Conservation (phyloP, 805 yeast genomes). For the Wickerhamiella brachini region DNA sequence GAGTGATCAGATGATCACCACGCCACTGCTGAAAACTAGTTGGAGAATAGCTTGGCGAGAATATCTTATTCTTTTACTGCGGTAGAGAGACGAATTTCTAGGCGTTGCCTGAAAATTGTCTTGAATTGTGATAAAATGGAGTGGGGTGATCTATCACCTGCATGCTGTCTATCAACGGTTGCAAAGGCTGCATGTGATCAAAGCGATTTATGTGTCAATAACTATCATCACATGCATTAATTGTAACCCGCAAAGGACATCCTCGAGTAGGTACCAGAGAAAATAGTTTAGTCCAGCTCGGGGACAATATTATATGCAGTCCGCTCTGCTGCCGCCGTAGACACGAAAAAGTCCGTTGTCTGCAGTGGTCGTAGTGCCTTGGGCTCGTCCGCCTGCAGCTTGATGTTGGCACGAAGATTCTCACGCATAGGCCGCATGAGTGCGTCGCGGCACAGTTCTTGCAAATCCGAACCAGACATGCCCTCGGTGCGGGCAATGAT, state of each 20-base stretch:
- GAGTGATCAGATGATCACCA: not conserved
- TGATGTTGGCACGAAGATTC: constrained; percentile 49
- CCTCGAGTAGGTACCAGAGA: too few species aligned
- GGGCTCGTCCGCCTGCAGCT: constrained; percentile 22
- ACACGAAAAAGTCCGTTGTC: constrained; percentile 42
- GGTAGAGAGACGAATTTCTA: too few species aligned
- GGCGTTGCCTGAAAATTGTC: too few species aligned
- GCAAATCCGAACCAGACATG: constrained; percentile 79
- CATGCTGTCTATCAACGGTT: too few species aligned
- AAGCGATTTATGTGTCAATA: too few species aligned
- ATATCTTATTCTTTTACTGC: too few species aligned
- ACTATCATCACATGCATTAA: too few species aligned
- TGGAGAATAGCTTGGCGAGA: too few species aligned
- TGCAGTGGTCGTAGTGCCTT: constrained; percentile 46
- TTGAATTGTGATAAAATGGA: too few species aligned
- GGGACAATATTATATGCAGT: not conserved
- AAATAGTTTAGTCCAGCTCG: not conserved
- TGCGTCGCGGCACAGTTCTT: constrained; percentile 86
- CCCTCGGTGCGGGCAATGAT: constrained; percentile 58
- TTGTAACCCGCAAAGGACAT: too few species aligned
- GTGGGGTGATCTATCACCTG: too few species aligned
- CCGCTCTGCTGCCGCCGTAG: not conserved
- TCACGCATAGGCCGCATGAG: constrained; percentile 83
- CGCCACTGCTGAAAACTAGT: not conserved
- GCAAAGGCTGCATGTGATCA: too few species aligned